phyloP scores from a whole-genome alignment of 2,329 filamentous ascomycete genomes.

The Incumbomyces delicatus region DNA sequence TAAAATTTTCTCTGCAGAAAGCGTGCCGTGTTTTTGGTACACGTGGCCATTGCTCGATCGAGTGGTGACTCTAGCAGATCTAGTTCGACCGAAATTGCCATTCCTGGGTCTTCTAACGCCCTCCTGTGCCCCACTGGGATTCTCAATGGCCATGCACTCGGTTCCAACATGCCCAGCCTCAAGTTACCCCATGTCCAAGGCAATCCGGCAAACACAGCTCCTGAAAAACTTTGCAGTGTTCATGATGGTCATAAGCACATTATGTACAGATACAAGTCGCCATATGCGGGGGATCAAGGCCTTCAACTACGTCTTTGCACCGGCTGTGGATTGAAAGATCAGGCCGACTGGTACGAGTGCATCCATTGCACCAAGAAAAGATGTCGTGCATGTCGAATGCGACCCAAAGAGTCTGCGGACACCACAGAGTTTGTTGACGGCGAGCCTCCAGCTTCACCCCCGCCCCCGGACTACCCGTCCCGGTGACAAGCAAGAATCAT shows the following conservation, averaged over 20 bases:
- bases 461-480: not conserved
- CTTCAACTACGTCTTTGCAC: not conserved
- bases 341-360: conserved; percentile 4
- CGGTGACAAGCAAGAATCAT: too few species aligned
- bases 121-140: too few species aligned
- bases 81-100: too few species aligned
- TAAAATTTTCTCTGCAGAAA: too few species aligned
- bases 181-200: not conserved
- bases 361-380: conserved; percentile 2
- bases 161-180: too few species aligned
- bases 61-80: too few species aligned
- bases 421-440: not conserved
- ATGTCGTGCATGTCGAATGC: conserved; percentile 16
- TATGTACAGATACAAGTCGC: conserved; percentile 6
- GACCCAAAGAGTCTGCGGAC: conserved; percentile 4
- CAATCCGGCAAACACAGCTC: not conserved
- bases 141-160: too few species aligned
- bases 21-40: too few species aligned
- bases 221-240: not conserved
- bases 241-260: conserved; percentile 7
- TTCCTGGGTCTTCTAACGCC: too few species aligned
- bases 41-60: too few species aligned
- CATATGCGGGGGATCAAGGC: conserved; percentile 4
- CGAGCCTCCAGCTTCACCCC: not conserved
- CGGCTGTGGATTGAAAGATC: not conserved